These are phyloP conservation scores for Blastobotrys illinoisensis DNA, from an alignment of 1,139 yeast species.

Conservation along the genomic window DNA sequence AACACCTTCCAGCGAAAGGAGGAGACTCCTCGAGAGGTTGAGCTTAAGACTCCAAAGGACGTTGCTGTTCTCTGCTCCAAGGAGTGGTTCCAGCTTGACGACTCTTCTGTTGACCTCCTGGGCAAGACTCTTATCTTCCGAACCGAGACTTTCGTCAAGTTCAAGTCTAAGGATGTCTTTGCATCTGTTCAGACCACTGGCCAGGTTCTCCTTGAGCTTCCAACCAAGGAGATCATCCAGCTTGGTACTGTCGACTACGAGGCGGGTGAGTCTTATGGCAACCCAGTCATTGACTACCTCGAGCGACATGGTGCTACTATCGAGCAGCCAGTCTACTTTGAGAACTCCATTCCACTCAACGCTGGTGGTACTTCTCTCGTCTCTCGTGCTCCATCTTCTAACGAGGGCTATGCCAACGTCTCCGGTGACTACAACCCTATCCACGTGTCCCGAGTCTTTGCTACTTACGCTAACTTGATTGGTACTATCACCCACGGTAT, in stretches of 20 bases:
- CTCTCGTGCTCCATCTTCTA: slow-evolving; percentile 75
- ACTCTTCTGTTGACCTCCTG: slow-evolving; percentile 62
- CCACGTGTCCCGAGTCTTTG: slow-evolving; percentile 93
- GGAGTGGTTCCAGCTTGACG: slow-evolving; percentile 92
- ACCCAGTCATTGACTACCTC: slow-evolving; percentile 94
- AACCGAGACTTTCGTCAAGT: slow-evolving; percentile 77
- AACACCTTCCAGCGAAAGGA: slow-evolving; percentile 86
- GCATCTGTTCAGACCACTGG: slow-evolving; percentile 82
- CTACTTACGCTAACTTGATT: slow-evolving; percentile 86
- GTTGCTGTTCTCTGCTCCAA: slow-evolving; percentile 90
- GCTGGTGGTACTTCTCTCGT: slow-evolving; percentile 59
- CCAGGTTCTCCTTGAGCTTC: slow-evolving; percentile 78
- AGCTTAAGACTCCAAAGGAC: slow-evolving; percentile 72
- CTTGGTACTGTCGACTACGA: slow-evolving; percentile 84
- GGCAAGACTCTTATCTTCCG: slow-evolving; percentile 84
- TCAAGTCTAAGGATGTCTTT: slow-evolving; percentile 68
- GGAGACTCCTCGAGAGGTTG: slow-evolving; percentile 83
- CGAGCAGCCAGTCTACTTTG: slow-evolving; percentile 90
- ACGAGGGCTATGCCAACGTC: slow-evolving; percentile 94
- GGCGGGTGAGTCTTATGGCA: slow-evolving; percentile 92
- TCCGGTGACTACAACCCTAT: slow-evolving; percentile 99
- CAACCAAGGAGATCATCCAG: slow-evolving; percentile 86
- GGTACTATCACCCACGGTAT: slow-evolving; percentile 99
- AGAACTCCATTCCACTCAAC: slow-evolving; percentile 83
- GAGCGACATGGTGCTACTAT: slow-evolving; percentile 87